phyloP scores from a whole-genome alignment of 192 early-diverging fungal genomes.

The Linderina pennispora region DNA sequence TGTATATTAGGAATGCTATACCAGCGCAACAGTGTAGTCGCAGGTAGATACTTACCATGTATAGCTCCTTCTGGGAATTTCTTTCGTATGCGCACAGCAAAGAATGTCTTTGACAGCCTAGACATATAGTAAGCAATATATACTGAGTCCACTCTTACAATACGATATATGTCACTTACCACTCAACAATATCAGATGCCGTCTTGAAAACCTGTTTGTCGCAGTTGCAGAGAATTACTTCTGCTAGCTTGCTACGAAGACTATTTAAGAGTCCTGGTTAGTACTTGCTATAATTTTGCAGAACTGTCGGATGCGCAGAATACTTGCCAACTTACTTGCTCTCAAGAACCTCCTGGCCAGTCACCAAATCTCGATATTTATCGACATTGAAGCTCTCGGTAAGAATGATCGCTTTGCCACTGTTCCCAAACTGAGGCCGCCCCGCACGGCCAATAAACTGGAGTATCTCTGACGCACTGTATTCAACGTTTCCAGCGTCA shows the following conservation, averaged over 20 bases:
- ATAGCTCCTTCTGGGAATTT: no score
- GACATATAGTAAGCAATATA: no score
- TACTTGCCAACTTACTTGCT: slow-evolving; percentile 58
- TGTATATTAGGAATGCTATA: no score
- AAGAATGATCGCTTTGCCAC: slow-evolving; percentile 62
- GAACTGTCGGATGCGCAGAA: no score
- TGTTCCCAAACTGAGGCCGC: slow-evolving; percentile 64
- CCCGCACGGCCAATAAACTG: slow-evolving; percentile 78
- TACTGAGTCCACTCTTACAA: no score
- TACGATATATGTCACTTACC: no score
- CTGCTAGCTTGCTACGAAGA: no score
- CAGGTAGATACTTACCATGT: no score
- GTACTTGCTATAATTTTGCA: no score
- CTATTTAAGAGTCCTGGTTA: no score
- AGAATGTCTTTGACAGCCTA: slow-evolving; percentile 41
- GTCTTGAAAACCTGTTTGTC: slow-evolving; percentile 28
- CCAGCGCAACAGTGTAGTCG: no score
- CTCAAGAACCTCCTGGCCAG: slow-evolving; percentile 56
- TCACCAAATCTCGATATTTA: slow-evolving; percentile 52
- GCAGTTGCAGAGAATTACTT: no score
- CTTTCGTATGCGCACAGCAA: slow-evolving; percentile 12
- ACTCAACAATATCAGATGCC: slow-evolving; percentile 10
- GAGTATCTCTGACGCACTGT: slow-evolving; percentile 56
- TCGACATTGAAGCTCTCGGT: slow-evolving; percentile 33
- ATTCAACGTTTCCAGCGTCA: slow-evolving; percentile 44